Conservation (phyloP, 2,329 filamentous ascomycete species). For the Exophiala alcalophila region DNA sequence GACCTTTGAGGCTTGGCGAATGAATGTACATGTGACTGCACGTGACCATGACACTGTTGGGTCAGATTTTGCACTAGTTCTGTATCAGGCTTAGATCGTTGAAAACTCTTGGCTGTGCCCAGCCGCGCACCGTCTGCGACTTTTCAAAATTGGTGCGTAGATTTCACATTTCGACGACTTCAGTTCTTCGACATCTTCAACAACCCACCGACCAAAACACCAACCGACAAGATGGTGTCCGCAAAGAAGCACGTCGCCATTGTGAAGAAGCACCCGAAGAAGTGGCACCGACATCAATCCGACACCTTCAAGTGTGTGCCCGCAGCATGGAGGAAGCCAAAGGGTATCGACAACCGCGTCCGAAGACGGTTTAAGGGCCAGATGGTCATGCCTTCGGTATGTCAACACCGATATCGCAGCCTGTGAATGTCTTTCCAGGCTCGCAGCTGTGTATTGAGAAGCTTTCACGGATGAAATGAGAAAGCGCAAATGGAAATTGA, state of each 20-base stretch:
- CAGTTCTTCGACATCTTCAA: not conserved
- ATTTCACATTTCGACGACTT: conserved; percentile 6
- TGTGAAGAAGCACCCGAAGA: conserved; percentile 99
- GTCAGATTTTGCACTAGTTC: too few relatives aligned
- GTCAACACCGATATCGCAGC: too few relatives aligned
- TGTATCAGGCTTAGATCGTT: too few relatives aligned
- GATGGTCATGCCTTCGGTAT: conserved; percentile 96
- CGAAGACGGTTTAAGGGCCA: conserved; percentile 96
- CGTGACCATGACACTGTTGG: too few relatives aligned
- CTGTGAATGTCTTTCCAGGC: not conserved
- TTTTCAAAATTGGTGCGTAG: too few relatives aligned
- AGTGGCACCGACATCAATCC: conserved; percentile 96
- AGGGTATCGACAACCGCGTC: conserved; percentile 99
- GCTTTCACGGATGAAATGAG: not conserved
- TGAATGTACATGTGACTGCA: too few relatives aligned
- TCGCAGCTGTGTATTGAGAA: not conserved
- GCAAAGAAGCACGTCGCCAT: conserved; percentile 99
- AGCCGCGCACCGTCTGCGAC: too few relatives aligned
- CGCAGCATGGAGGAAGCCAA: conserved; percentile 96
- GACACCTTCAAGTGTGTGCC: conserved; percentile 93
- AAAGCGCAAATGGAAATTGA: conserved; percentile 1
- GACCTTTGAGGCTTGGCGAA: too few relatives aligned
- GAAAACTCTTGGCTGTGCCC: too few relatives aligned
- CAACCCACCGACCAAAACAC: conserved; percentile 1
- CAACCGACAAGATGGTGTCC: conserved; percentile 76